phyloP scores from a whole-genome alignment of 169 alveolate genomes.

The Plasmodium yoelii region DNA sequence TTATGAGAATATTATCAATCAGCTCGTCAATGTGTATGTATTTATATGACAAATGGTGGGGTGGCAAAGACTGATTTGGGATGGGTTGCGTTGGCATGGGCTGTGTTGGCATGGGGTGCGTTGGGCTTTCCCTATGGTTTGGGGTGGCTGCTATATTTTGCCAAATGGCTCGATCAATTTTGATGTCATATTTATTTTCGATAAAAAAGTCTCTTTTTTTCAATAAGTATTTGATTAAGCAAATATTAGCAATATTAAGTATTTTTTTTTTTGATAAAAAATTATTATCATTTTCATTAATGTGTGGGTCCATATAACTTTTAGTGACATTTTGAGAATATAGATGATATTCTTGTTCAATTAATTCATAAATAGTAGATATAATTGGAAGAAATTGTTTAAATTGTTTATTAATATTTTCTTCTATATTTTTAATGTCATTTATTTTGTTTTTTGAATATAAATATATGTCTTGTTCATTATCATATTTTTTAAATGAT shows the following conservation, averaged over 20 bases:
- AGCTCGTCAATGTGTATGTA: not conserved
- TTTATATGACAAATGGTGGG: not conserved
- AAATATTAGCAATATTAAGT: constrained; percentile 11
- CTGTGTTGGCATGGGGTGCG: no score
- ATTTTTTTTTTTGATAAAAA: not conserved
- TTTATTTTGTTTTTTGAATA: not conserved
- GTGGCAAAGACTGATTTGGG: no score
- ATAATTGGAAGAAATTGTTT: no score
- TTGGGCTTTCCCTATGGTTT: not conserved
- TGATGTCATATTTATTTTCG: not conserved
- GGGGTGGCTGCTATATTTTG: not conserved
- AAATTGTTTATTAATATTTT: not conserved
- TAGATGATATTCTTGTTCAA: not conserved
- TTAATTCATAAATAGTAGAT: not conserved
- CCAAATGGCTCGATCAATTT: not conserved
- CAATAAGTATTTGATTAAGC: constrained; percentile 25
- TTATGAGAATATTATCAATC: constrained; percentile 21
- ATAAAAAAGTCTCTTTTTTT: constrained; percentile 9
- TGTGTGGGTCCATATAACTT: constrained; percentile 15
- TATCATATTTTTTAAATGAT: not conserved
- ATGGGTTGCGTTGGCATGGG: no score
- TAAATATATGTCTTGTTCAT: not conserved
- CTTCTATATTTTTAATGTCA: not conserved
- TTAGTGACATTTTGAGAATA: constrained; percentile 3
- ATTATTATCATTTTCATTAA: not conserved